Percentiles rank a stretch among this genome's conserved stretches.
phyloP scores from a whole-genome alignment of 331 rosid genomes.

The Stylosanthes scabra region DNA sequence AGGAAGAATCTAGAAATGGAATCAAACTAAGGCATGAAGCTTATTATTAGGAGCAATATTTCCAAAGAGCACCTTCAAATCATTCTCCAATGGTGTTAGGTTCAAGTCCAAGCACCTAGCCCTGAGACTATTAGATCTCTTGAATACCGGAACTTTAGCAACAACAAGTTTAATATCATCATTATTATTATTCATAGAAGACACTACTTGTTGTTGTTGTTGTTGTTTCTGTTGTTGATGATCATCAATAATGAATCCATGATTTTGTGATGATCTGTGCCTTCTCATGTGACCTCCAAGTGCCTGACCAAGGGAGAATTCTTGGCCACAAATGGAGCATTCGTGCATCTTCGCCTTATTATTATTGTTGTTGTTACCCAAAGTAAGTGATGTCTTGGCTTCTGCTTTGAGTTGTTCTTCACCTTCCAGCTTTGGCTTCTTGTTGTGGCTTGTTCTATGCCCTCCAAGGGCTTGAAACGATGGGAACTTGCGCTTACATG shows the following conservation, averaged over 20 bases:
- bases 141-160: slow-evolving; percentile 46
- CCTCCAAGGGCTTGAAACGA: slow-evolving; percentile 86
- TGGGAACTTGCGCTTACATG: slow-evolving; percentile 64
- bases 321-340: slow-evolving; percentile 70
- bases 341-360: slow-evolving; percentile 53
- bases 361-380: neutral
- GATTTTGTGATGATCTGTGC: slow-evolving; percentile 47
- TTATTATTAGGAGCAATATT: slow-evolving; percentile 52
- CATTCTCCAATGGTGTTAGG: slow-evolving; percentile 86
- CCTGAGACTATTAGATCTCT: slow-evolving; percentile 56
- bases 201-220: no score
- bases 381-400: slow-evolving; percentile 1
- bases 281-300: slow-evolving; percentile 90
- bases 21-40: slow-evolving; percentile 40
- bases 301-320: slow-evolving; percentile 77
- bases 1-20: neutral
- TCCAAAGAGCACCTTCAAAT: slow-evolving; percentile 74
- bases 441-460: slow-evolving; percentile 80
- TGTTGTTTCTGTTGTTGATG: no score
- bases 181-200: neutral
- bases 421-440: slow-evolving; percentile 46
- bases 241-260: no score
- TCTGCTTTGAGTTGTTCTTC: no score
- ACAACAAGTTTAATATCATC: neutral
- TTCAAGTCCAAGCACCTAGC: slow-evolving; percentile 71